phyloP scores from a whole-genome alignment of 768 basidiomycete species.

The Lentinus tigrinus region DNA sequence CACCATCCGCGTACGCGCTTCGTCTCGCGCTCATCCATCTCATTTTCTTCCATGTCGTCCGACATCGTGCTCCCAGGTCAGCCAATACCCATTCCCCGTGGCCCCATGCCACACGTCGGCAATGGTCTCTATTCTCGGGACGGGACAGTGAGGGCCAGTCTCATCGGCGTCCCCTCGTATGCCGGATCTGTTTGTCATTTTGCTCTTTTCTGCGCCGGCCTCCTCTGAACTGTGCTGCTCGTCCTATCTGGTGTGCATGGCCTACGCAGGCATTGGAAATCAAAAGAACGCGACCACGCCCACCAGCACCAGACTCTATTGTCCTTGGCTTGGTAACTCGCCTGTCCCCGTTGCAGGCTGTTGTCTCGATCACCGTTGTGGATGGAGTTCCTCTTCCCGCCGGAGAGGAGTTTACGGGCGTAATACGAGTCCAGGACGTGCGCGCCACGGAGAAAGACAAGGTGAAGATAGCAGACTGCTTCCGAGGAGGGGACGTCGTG shows the following conservation, averaged over 20 bases:
- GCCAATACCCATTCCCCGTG: slow-evolving; percentile 57
- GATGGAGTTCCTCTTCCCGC: slow-evolving; percentile 80
- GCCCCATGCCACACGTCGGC: slow-evolving; percentile 58
- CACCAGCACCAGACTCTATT: slow-evolving; percentile 71
- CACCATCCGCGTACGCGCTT: not conserved
- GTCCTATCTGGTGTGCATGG: not conserved
- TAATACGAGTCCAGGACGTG: slow-evolving; percentile 87
- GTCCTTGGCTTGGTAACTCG: slow-evolving; percentile 83
- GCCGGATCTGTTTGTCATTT: slow-evolving; percentile 65
- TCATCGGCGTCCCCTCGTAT: slow-evolving; percentile 61
- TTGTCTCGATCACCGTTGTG: slow-evolving; percentile 81
- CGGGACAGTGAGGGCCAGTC: slow-evolving; percentile 63
- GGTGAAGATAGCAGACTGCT: slow-evolving; percentile 87
- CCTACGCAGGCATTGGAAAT: slow-evolving; percentile 56
- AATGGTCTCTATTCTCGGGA: slow-evolving; percentile 66
- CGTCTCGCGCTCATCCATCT: not conserved
- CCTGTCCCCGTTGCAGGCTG: slow-evolving; percentile 80
- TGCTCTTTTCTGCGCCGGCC: slow-evolving; percentile 23
- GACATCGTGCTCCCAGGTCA: slow-evolving; percentile 71
- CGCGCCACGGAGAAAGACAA: slow-evolving; percentile 88
- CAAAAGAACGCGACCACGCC: slow-evolving; percentile 62
- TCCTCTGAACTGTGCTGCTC: slow-evolving; percentile 17
- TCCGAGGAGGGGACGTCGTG: slow-evolving; percentile 89
- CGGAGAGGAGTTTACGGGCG: slow-evolving; percentile 87
- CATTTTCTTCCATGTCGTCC: slow-evolving; percentile 18